phyloP scores from a whole-genome alignment of 257 asterid species.

The Solanum raphanifolium region DNA sequence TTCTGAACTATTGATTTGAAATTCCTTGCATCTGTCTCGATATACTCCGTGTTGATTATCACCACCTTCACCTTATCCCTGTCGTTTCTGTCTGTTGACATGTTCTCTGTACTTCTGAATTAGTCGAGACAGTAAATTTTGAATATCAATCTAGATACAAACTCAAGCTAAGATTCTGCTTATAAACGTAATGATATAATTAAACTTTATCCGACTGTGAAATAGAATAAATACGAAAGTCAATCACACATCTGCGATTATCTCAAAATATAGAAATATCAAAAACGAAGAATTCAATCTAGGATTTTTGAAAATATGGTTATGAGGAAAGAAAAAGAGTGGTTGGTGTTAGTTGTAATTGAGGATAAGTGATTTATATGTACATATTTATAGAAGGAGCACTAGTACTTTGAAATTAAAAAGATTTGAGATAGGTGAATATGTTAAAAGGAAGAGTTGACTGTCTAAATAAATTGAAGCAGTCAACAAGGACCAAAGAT shows the following conservation, averaged over 20 bases:
- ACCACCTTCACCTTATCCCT: slow-evolving; percentile 22
- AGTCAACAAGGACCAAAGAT: background rate
- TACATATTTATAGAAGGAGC: background rate
- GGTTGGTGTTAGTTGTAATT: background rate
- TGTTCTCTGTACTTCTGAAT: background rate
- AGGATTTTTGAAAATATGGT: background rate
- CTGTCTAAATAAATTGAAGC: background rate
- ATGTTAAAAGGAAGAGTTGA: background rate
- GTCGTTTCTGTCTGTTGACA: background rate
- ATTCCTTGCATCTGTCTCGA: slow-evolving; percentile 33
- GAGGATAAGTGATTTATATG: background rate
- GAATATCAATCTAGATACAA: background rate
- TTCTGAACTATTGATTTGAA: slow-evolving; percentile 41
- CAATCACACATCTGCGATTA: background rate
- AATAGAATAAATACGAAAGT: fast-evolving
- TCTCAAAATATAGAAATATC: background rate
- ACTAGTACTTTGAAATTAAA: background rate
- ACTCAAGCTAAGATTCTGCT: background rate
- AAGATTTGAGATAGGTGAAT: background rate
- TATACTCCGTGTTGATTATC: slow-evolving; percentile 33
- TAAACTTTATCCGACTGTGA: background rate
- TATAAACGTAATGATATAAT: background rate
- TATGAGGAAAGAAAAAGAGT: background rate
- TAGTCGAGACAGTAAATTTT: background rate
- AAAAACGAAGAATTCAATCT: background rate